Base-by-base conservation (phyloP, 2,329 filamentous ascomycete species). In the Acrodontium crateriforme region DNA sequence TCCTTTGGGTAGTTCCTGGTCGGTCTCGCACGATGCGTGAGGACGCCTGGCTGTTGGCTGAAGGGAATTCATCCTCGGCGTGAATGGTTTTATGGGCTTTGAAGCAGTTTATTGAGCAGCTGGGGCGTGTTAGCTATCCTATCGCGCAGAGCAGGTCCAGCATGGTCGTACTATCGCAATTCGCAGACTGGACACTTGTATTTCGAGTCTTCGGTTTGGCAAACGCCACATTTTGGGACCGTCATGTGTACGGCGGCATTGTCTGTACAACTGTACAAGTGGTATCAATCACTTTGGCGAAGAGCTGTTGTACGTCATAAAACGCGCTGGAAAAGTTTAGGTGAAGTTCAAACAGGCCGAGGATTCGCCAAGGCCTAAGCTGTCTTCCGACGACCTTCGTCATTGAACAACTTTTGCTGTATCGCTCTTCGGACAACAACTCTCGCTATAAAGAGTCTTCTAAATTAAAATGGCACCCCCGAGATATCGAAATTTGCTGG, bases 161-260 rank as follows among this genome's bases (percentile, higher is more conserved):
- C 24, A 24, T 10, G 18, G 16, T 39, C 51, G 13, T 44, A 62
- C 60, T 63, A 65, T 45, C 54, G 57, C 17, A 60, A 36, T 33
- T 53, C 45, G 40, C 61, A 64, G 12, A 53, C 52, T n/a, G 59
- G 58, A 39, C 61, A 65, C 47, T 60, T 63, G 53, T 65, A 65
- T 42, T 63, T 65, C 25, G 57, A 58, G n/a, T 54, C 51, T 25
- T 49, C 42, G 13, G 45, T 43, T 21, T 53, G 42, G 45, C 61
- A 65, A n/a, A 65, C 49, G 23, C 53, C 54, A 34, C 61, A 65
- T n/a, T n/a, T n/a, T n/a, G n/a, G n/a, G n/a, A n/a, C n/a, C n/a
- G n/a, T n/a, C n/a, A n/a, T n/a, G n/a, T n/a, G n/a, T n/a, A n/a
- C n/a, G n/a, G n/a, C n/a, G n/a, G n/a, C n/a, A n/a, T n/a, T n/a